Conservation (phyloP, 1,139 yeast species). For the Meyerozyma athensensis region DNA sequence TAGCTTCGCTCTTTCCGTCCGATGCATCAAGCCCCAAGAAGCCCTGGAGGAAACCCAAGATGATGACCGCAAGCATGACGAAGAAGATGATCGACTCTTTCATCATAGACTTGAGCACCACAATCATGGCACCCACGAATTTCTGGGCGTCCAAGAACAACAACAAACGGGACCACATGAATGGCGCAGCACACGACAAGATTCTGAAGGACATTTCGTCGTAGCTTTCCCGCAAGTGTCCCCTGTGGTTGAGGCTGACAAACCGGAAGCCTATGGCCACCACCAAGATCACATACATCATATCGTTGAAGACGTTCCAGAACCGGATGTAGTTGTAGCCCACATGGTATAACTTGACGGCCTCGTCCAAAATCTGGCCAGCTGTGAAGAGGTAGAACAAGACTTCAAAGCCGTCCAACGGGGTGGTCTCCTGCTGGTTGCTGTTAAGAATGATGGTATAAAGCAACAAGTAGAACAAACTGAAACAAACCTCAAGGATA, state of each 20-base stretch:
- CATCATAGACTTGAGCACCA: slow-evolving; percentile 81
- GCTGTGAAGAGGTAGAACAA: slow-evolving; percentile 61
- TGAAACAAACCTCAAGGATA: slow-evolving; percentile 60
- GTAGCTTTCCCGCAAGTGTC: slow-evolving; percentile 28
- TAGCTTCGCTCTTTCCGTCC: slow-evolving; percentile 77
- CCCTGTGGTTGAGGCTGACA: slow-evolving; percentile 31
- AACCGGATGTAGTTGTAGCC: slow-evolving; percentile 71
- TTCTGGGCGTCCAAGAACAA: slow-evolving; percentile 73
- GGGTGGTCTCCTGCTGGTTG: slow-evolving; percentile 27
- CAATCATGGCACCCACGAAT: slow-evolving; percentile 87
- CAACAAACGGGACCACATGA: slow-evolving; percentile 79
- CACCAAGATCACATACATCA: slow-evolving; percentile 53
- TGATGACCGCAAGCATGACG: slow-evolving; percentile 63
- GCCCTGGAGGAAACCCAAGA: slow-evolving; percentile 81
- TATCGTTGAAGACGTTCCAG: slow-evolving; percentile 76
- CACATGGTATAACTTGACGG: slow-evolving; percentile 67
- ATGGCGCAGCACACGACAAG: slow-evolving; percentile 77
- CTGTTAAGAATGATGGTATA: slow-evolving; percentile 65
- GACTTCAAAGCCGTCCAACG: slow-evolving; percentile 43
- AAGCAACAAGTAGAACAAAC: slow-evolving; percentile 57
- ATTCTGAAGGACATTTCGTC: slow-evolving; percentile 68
- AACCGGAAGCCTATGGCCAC: slow-evolving; percentile 55
- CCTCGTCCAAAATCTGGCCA: slow-evolving; percentile 65
- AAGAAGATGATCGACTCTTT: slow-evolving; percentile 79
- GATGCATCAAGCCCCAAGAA: slow-evolving; percentile 83